Evolutionary conservation across 2,329 filamentous ascomycete species (phyloP), one percentile per base, ranked within the genome.

Genomic region (Colletotrichum chlorophyti): DNA sequence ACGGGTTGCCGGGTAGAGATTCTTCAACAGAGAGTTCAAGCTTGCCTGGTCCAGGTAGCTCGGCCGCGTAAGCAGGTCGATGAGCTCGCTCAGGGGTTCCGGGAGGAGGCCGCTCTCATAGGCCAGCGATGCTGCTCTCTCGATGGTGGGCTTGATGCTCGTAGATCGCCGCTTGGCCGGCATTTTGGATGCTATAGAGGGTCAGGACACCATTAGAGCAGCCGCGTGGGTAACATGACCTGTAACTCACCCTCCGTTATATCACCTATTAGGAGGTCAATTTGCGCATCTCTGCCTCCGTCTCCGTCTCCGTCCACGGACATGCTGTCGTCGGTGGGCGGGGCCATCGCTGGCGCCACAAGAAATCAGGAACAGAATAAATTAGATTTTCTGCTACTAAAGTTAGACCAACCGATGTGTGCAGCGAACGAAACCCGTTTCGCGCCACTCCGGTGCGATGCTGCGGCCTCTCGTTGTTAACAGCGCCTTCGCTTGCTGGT

Each of bases 11-110:
- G 92, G 91, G 71, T 94, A 96, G 46, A 96, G 76, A 60, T 89
- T 91, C 63, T 87, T 90, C 65, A 92, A 74, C 45, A 96, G 77
- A 24, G 80, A 83, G 12, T 83, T 86, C 24, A 89, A 79, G 64
- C 87, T 92, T 24, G 86, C 86, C 72, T 95, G 92, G 70, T 95
- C 91, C 19, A 96, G 81, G 64, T 88, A 78, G 64, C 81, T 90
- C 42, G 86, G 86, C 19, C 79, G 77, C 17, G 87, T 88, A 63
- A 91, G 73, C 53, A 94, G 78, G 57, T 87, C 82, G 63, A 95
- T 75, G 27, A 96, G 77, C 50, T 81, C 78, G 52, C 79, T 75
- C 45, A 96, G 79, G 24, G 83, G 79, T 34, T 81, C 76, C 6
- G 83, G 78, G 35, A 85, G 76, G 49, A 95, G 79, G 7, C 92